These are phyloP conservation scores for Paecilomyces formosus DNA, from an alignment of 2,329 filamentous ascomycete genomes.

Conservation along the genomic window DNA sequence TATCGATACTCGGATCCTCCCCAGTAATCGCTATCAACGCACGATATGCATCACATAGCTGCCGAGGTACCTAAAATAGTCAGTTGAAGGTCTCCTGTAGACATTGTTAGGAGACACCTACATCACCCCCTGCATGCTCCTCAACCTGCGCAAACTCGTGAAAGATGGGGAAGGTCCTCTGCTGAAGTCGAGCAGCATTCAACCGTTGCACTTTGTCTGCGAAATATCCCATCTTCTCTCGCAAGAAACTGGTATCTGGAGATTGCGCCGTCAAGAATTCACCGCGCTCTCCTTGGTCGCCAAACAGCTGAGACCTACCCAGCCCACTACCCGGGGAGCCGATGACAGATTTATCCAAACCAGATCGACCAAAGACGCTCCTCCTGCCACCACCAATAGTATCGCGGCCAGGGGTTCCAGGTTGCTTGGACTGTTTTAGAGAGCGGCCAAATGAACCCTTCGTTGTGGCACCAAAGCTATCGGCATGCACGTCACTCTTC, in stretches of 20 bases:
- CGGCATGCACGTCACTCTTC: constrained; percentile 35
- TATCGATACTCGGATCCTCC: constrained; percentile 58
- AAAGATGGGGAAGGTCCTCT: constrained; percentile 64
- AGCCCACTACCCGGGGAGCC: constrained; percentile 63
- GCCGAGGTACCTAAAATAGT: constrained; percentile 53
- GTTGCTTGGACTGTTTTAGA: constrained; percentile 30
- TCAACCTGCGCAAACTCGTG: constrained; percentile 71
- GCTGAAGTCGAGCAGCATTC: constrained; percentile 63
- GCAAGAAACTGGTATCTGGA: constrained; percentile 67
- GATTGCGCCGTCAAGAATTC: constrained; percentile 43
- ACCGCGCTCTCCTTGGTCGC: constrained; percentile 56
- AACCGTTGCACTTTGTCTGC: constrained; percentile 71
- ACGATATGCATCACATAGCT: constrained; percentile 74
- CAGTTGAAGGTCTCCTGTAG: constrained; percentile 7
- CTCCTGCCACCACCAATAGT: constrained; percentile 32
- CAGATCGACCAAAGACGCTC: constrained; percentile 62
- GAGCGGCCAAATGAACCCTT: constrained; percentile 45
- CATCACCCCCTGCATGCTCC: constrained; percentile 58
- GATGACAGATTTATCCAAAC: constrained; percentile 76
- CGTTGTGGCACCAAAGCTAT: constrained; percentile 36
- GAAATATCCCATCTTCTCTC: constrained; percentile 78
- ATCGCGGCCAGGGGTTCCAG: constrained; percentile 32
- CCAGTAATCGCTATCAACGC: constrained; percentile 72
- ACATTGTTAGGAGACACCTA: constrained; percentile 22
- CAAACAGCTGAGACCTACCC: constrained; percentile 57